A percentile compares a stretch with the other conserved stretches of the same genome.
Conservation (phyloP, 1,284 basidiomycete genomes). For the Moesziomyces antarcticus region DNA sequence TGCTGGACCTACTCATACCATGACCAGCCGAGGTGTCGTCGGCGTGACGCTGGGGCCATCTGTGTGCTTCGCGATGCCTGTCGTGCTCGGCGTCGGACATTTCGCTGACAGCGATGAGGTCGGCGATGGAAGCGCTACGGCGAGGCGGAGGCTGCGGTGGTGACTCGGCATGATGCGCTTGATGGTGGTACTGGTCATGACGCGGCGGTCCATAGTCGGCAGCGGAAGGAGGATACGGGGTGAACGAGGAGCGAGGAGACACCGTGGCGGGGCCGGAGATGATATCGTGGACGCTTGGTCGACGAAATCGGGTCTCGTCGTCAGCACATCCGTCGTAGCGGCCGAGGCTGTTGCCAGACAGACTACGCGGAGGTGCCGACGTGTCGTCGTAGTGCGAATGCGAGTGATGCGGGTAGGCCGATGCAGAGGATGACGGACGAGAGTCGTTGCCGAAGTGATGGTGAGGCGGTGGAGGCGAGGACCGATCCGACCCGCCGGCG, state of each 20-base stretch:
- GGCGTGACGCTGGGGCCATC: conserved; percentile 12
- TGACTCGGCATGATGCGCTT: conserved; percentile 17
- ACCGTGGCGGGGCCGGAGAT: conserved; percentile 1
- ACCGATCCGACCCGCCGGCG: conserved; percentile 32
- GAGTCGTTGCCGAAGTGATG: conserved; percentile 11
- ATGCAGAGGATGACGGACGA: conserved; percentile 23
- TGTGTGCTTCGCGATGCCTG: conserved; percentile 12
- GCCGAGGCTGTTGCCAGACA: conserved; percentile 17
- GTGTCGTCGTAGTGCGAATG: conserved; percentile 6
- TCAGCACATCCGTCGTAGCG: conserved; percentile 16
- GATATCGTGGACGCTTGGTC: conserved; percentile 10
- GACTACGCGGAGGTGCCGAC: conserved; percentile 4
- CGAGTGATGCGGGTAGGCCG: conserved; percentile 7
- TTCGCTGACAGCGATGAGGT: conserved; percentile 44
- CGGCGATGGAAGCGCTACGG: conserved; percentile 43
- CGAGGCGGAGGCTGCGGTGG: conserved; percentile 11
- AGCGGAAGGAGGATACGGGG: conserved; percentile 9
- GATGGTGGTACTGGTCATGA: conserved; percentile 16
- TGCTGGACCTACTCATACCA: conserved; percentile 49
- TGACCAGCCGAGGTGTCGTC: conserved; percentile 14
- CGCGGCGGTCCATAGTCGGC: conserved; percentile 17
- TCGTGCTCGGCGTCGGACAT: conserved; percentile 42
- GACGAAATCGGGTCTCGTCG: conserved; percentile 3
- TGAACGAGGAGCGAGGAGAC: conserved; percentile 20
- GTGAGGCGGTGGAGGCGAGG: conserved; percentile 17